Evolutionary conservation across 2,329 filamentous ascomycete species (phyloP), one percentile per base, ranked within the genome.

Genomic region (Diplodia seriata): DNA sequence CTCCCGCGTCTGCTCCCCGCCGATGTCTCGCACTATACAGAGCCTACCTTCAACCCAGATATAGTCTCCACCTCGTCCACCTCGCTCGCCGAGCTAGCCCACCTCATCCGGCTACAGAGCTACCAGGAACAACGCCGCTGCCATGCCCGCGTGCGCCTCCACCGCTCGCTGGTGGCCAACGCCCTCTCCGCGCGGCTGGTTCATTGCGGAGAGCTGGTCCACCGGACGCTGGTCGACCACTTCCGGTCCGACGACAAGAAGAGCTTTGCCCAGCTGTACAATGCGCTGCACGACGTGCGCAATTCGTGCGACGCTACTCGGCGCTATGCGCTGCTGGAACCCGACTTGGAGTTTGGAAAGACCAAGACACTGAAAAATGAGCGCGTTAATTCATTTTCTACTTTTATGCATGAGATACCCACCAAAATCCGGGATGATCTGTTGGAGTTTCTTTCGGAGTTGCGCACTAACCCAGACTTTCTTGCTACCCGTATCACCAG

Each of bases 391-490:
- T 76, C 76, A 68, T 77, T 83, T 74, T 75, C 78, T 70, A 78
- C 81, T 71, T 82, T 83, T 76, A 76, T 85, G 72, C 87, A 91
- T 76, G 89, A 93, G 74, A 86, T 98, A 61, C 91, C 93, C 63
- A 84, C 87, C 68, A 89, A 90, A 70, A 89, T 92, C 67, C 85
- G 92, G 75, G 88, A 92, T 70, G 88, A 90, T 53, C 87, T 97
- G 69, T 77, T 97, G 68, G 87, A 89, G 70, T 94, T 98, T 75
- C 81, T 98, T 73, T 90, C 88, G 59, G 88, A 92, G 78, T 86
- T 97, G 70, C 89, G 94, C 73, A 93, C 91, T 70, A 94, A 97
- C 77, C 90, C 93, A 47, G 89, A 94, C 74, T 98, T 96, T 79
- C 79, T 99, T 78, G 92, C 94, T 74, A 89, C 91, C 71, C 88